Conservation (phyloP, 805 yeast species). For the Sugiyamaella marilandica region DNA sequence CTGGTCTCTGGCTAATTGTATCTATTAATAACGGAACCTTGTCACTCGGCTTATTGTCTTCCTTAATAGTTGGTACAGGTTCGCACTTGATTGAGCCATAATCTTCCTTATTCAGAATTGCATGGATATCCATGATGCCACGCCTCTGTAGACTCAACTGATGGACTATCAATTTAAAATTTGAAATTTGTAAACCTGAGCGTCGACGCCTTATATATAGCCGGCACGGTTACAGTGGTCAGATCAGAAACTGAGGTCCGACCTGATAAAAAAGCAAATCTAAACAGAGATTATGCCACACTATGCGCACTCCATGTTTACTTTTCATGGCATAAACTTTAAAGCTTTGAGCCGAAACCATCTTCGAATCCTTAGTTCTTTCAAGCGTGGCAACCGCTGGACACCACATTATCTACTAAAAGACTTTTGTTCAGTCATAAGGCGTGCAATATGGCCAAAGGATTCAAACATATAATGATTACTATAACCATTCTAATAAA, state of each 20-base stretch:
- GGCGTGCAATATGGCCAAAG: no score
- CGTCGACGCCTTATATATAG: not conserved
- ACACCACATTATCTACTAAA: no score
- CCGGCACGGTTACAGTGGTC: not conserved
- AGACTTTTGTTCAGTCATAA: no score
- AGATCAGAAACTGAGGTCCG: not conserved
- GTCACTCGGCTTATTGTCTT: no score
- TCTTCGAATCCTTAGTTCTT: no score
- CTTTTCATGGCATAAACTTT: not conserved
- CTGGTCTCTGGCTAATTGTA: no score
- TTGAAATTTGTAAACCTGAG: not conserved
- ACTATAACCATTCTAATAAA: no score
- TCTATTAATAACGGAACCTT: no score
- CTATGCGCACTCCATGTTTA: not conserved
- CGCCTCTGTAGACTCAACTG: not conserved
- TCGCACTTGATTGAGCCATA: not conserved
- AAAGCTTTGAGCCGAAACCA: not conserved
- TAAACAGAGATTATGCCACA: not conserved
- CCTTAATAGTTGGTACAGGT: no score
- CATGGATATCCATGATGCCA: constrained; percentile 6
- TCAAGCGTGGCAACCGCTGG: no score
- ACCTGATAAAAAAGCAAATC: constrained; percentile 1
- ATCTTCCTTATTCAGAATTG: constrained; percentile 6
- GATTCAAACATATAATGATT: no score
- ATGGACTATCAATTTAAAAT: not conserved